Conservation (phyloP, 306 rosid genomes). For the Betula pendula region DNA sequence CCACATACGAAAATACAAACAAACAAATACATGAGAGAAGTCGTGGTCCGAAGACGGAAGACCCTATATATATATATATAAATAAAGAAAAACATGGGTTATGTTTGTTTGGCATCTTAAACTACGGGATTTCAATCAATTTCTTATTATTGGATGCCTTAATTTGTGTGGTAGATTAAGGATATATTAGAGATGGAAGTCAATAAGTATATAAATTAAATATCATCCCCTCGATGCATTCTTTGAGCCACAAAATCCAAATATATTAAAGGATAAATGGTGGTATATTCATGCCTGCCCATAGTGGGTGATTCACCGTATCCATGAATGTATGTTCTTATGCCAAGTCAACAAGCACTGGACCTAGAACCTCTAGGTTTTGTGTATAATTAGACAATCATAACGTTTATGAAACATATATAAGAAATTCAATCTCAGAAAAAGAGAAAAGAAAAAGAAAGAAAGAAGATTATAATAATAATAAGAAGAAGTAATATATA, state of each 20-base stretch:
- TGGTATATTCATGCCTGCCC: too few species aligned
- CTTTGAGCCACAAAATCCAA: too few species aligned
- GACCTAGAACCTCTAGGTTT: slow-evolving; percentile 37
- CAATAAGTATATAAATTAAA: slow-evolving; percentile 41
- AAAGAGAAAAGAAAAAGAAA: too few species aligned
- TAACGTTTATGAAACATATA: slow-evolving; percentile 36
- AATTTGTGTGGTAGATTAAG: slow-evolving; percentile 12
- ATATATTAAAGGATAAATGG: too few species aligned
- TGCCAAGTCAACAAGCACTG: slow-evolving; percentile 41
- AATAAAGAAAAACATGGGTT: too few species aligned
- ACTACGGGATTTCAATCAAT: slow-evolving; percentile 18
- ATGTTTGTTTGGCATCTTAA: slow-evolving; percentile 31
- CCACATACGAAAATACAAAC: slow-evolving; percentile 34
- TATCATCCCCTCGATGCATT: slow-evolving; percentile 42
- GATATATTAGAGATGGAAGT: slow-evolving; percentile 21
- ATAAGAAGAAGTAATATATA: background rate
- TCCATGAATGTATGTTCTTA: slow-evolving; percentile 30
- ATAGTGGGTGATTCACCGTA: slow-evolving; percentile 40
- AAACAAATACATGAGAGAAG: slow-evolving; percentile 38
- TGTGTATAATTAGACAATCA: slow-evolving; percentile 45
- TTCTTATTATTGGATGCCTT: too few species aligned
- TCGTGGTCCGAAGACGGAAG: too few species aligned
- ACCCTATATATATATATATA: too few species aligned
- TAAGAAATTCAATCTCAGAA: too few species aligned
- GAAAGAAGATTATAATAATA: too few species aligned